Percentiles rank a stretch among this genome's conserved stretches.
These are phyloP conservation scores for Tuber aestivum DNA, from an alignment of 495 filamentous ascomycete species.

Conservation along the genomic window DNA sequence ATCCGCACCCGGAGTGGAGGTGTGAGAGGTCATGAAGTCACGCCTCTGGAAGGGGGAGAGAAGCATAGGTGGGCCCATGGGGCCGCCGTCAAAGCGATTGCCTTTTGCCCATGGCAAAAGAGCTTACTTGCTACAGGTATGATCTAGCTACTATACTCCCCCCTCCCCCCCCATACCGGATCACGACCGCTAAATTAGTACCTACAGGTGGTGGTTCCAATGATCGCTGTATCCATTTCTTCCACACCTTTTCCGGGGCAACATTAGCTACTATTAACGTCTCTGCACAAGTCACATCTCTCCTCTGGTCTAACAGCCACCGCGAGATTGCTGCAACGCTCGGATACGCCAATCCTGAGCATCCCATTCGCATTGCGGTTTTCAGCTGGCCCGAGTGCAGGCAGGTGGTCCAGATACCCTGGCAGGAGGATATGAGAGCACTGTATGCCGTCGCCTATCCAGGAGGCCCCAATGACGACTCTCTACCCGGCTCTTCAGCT, in stretches of 20 bases:
- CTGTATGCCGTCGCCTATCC: constrained; percentile 70
- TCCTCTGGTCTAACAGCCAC: constrained; percentile 82
- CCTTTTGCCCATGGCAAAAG: constrained; percentile 92
- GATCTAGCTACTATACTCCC: not conserved
- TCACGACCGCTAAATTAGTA: not conserved
- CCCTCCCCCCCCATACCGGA: not conserved
- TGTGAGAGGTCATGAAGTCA: constrained; percentile 27
- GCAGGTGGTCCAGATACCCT: constrained; percentile 82
- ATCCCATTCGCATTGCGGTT: constrained; percentile 83
- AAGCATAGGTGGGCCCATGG: constrained; percentile 71
- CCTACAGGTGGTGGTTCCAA: constrained; percentile 73
- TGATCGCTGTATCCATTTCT: constrained; percentile 94
- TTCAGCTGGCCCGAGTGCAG: constrained; percentile 93
- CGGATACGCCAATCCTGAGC: constrained; percentile 91
- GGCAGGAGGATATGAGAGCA: constrained; percentile 73
- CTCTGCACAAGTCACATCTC: constrained; percentile 82
- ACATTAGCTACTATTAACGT: constrained; percentile 87
- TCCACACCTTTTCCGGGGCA: constrained; percentile 76
- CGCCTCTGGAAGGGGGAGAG: constrained; percentile 50
- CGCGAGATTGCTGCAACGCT: constrained; percentile 90
- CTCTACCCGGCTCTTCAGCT: not conserved
- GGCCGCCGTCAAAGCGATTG: constrained; percentile 93
- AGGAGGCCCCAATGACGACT: constrained; percentile 50
- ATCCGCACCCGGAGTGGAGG: constrained; percentile 42
- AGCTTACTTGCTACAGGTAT: constrained; percentile 69